Percentiles rank a stretch among this genome's conserved stretches.
These are phyloP conservation scores for Solanum chacoense DNA, from an alignment of 305 asterid genomes.

Conservation along the genomic window DNA sequence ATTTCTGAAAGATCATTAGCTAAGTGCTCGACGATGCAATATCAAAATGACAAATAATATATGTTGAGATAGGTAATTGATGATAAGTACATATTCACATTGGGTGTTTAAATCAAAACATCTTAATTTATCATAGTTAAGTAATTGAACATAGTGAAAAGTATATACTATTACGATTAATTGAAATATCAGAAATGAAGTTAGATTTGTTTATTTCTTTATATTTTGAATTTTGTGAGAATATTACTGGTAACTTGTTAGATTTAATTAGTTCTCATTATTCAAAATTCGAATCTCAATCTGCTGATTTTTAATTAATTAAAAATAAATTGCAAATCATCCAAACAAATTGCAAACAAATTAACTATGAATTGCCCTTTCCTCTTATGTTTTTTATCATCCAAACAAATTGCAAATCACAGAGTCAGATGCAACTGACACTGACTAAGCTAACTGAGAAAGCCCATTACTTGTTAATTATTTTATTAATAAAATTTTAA, in stretches of 20 bases:
- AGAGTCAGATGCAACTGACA: background rate
- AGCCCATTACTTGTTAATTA: background rate
- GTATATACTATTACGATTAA: background rate
- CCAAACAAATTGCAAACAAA: background rate
- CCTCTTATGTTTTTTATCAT: background rate
- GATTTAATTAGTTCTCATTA: background rate
- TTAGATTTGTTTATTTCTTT: background rate
- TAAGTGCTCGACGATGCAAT: background rate
- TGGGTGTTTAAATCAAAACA: background rate
- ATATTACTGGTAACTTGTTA: background rate
- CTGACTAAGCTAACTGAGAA: background rate
- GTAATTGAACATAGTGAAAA: background rate
- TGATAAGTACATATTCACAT: background rate
- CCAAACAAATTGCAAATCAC: background rate
- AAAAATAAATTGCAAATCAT: background rate
- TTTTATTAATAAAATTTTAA: background rate
- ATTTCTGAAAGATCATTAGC: rapidly evolving
- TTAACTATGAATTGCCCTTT: background rate
- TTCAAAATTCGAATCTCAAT: background rate
- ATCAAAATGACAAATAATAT: background rate
- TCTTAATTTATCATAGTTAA: background rate
- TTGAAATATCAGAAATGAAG: background rate
- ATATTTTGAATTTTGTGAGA: background rate
- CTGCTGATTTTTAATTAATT: background rate
- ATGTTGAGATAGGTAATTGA: background rate